A percentile compares a stretch with the other conserved stretches of the same genome.
phyloP scores from a whole-genome alignment of 768 basidiomycete species.

The Phylloporus arenicola region DNA sequence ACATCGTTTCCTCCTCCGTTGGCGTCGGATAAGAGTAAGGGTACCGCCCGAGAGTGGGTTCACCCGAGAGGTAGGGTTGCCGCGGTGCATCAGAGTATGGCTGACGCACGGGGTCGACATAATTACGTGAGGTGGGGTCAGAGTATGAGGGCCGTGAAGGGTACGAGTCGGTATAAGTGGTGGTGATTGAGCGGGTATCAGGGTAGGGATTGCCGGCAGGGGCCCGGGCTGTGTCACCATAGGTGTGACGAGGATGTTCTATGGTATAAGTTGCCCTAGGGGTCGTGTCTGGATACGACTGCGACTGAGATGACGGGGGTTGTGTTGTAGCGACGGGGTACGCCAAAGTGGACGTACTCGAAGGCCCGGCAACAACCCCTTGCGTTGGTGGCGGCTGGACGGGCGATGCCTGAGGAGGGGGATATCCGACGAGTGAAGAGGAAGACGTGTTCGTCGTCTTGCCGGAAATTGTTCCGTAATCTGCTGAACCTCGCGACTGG shows the following conservation, averaged over 20 bases:
- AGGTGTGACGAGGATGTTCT: constrained; percentile 21
- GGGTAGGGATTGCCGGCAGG: constrained; percentile 28
- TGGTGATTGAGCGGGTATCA: constrained; percentile 15
- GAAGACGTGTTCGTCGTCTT: constrained; percentile 17
- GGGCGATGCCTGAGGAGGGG: constrained; percentile 17
- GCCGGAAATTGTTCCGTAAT: constrained; percentile 20
- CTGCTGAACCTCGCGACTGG: constrained; percentile 23
- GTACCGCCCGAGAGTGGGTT: constrained; percentile 19
- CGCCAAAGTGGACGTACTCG: constrained; percentile 21
- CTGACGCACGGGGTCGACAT: constrained; percentile 18
- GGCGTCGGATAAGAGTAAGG: constrained; percentile 37
- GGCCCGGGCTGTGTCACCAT: constrained; percentile 18
- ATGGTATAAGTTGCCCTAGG: constrained; percentile 17
- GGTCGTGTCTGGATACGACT: constrained; percentile 23
- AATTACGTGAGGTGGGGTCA: constrained; percentile 22
- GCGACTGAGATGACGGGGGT: constrained; percentile 20
- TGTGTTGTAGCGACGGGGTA: constrained; percentile 21
- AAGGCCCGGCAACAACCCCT: constrained; percentile 14
- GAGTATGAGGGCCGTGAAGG: constrained; percentile 22
- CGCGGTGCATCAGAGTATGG: constrained; percentile 25
- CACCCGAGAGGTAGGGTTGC: constrained; percentile 23
- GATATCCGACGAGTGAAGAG: constrained; percentile 26
- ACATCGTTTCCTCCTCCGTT: constrained; percentile 61
- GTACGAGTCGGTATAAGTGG: constrained; percentile 26
- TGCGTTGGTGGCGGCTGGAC: constrained; percentile 19